Conservation (phyloP, 2,329 filamentous ascomycete species). For the Dryadomyces quercivorus region DNA sequence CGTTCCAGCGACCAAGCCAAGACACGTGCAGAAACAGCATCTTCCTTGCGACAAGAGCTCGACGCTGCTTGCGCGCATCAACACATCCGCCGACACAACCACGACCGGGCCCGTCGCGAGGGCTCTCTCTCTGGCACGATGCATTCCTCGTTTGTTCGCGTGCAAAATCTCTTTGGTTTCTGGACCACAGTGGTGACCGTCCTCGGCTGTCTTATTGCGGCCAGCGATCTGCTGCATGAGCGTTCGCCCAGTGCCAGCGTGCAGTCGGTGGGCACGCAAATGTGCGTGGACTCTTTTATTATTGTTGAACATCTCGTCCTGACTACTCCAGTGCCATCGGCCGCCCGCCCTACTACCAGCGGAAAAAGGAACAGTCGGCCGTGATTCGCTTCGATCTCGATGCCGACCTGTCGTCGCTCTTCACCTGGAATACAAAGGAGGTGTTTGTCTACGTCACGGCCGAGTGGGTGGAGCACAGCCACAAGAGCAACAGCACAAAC, state of each 20-base stretch:
- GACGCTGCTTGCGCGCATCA: too few species aligned
- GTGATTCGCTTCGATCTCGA: conserved; percentile 88
- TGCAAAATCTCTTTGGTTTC: conserved; percentile 93
- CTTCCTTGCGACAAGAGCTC: too few species aligned
- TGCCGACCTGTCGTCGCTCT: conserved; percentile 80
- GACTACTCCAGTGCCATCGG: conserved; percentile 57
- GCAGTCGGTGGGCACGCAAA: conserved; percentile 65
- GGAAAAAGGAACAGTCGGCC: conserved; percentile 90
- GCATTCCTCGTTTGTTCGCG: conserved; percentile 75
- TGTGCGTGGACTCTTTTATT: conserved; percentile 41
- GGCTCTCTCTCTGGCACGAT: conserved; percentile 37
- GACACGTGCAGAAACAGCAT: background rate
- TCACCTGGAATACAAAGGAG: conserved; percentile 99
- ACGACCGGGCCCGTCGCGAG: background rate
- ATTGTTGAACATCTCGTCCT: background rate
- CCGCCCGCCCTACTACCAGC: conserved; percentile 88
- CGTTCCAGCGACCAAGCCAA: background rate
- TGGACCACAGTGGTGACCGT: conserved; percentile 89
- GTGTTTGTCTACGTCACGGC: conserved; percentile 94
- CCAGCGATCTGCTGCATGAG: conserved; percentile 60
- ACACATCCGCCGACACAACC: background rate
- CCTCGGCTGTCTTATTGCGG: conserved; percentile 66
- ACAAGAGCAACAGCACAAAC: conserved; percentile 31
- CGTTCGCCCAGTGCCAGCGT: conserved; percentile 53
- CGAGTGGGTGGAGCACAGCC: conserved; percentile 40